These are phyloP conservation scores for Sporopachydermia cereana DNA, from an alignment of 1,139 yeast genomes.

Conservation along the genomic window DNA sequence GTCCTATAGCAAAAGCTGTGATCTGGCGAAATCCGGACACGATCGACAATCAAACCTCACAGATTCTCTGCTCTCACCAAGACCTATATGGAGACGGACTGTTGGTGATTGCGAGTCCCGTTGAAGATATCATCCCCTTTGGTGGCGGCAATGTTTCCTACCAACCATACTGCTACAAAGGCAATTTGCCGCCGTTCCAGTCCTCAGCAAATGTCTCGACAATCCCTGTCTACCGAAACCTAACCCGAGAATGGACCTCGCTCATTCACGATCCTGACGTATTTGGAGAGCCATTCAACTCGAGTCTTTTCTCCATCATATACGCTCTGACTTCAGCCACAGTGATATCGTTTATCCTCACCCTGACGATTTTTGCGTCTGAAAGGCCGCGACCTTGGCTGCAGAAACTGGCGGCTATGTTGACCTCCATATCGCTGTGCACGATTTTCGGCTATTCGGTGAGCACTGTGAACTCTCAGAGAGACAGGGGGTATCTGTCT, in stretches of 20 bases:
- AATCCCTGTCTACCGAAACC: neutral
- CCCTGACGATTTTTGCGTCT: conserved; percentile 45
- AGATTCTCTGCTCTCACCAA: neutral
- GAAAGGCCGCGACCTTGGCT: conserved; percentile 33
- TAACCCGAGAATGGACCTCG: neutral
- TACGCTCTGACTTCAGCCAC: conserved; percentile 55
- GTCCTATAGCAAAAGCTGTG: neutral
- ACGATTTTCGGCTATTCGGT: conserved; percentile 40
- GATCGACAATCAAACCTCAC: neutral
- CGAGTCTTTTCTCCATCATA: conserved; percentile 48
- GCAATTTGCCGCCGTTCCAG: neutral
- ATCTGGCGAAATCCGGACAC: conserved; percentile 4
- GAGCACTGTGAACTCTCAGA: conserved; percentile 34
- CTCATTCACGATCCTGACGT: neutral
- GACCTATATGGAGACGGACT: neutral
- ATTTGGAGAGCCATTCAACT: conserved; percentile 35
- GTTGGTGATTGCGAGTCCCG: neutral
- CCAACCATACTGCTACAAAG: conserved; percentile 4
- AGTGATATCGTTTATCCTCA: conserved; percentile 51
- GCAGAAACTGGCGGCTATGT: conserved; percentile 32
- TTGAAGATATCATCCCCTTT: neutral
- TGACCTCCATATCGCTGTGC: conserved; percentile 44
- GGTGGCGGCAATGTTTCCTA: neutral
- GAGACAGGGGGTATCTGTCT: conserved; percentile 38
- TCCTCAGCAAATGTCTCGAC: conserved; percentile 1